Percentiles rank a stretch among this genome's conserved stretches.
Evolutionary conservation across 2,329 filamentous ascomycete species (phyloP).

Genomic region (Fusarium multiceps): DNA sequence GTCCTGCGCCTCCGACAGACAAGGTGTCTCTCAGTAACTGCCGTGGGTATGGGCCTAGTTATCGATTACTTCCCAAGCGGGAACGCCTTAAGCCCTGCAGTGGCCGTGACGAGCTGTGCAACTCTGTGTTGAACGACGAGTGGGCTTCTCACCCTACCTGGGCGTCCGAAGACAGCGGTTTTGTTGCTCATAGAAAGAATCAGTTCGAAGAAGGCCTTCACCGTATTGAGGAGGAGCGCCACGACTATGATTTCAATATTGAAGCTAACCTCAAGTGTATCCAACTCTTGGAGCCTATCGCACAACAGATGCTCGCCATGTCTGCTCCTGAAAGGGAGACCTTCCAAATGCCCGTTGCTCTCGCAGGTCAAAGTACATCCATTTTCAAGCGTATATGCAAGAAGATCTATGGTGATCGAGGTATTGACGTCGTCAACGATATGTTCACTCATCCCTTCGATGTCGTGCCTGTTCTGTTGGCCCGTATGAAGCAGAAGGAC

Average conservation of each 20-base stretch:
- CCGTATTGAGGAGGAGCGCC: slow-evolving; percentile 95
- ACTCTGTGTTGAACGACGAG: slow-evolving; percentile 92
- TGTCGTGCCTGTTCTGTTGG: slow-evolving; percentile 88
- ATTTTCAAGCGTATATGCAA: slow-evolving; percentile 98
- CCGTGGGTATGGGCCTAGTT: slow-evolving; percentile 93
- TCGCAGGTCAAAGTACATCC: slow-evolving; percentile 93
- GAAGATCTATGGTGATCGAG: slow-evolving; percentile 94
- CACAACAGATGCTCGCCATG: slow-evolving; percentile 88
- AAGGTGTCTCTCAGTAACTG: slow-evolving; percentile 96
- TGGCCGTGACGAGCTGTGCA: slow-evolving; percentile 93
- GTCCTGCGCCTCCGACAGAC: slow-evolving; percentile 78
- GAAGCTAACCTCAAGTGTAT: slow-evolving; percentile 95
- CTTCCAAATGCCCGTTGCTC: slow-evolving; percentile 83
- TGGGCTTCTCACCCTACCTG: slow-evolving; percentile 99
- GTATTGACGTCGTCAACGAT: slow-evolving; percentile 85
- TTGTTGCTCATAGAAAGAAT: slow-evolving; percentile 98
- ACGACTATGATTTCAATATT: slow-evolving; percentile 99
- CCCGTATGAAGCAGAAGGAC: slow-evolving; percentile 92
- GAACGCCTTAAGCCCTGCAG: slow-evolving; percentile 93
- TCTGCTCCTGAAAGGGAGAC: slow-evolving; percentile 74
- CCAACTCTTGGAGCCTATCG: slow-evolving; percentile 93
- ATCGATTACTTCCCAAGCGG: slow-evolving; percentile 88
- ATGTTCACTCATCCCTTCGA: slow-evolving; percentile 86
- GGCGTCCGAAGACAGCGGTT: slow-evolving; percentile 97
- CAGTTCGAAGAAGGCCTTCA: slow-evolving; percentile 93